phyloP scores from a whole-genome alignment of 306 rosid species.

The Leucaena leucocephala region DNA sequence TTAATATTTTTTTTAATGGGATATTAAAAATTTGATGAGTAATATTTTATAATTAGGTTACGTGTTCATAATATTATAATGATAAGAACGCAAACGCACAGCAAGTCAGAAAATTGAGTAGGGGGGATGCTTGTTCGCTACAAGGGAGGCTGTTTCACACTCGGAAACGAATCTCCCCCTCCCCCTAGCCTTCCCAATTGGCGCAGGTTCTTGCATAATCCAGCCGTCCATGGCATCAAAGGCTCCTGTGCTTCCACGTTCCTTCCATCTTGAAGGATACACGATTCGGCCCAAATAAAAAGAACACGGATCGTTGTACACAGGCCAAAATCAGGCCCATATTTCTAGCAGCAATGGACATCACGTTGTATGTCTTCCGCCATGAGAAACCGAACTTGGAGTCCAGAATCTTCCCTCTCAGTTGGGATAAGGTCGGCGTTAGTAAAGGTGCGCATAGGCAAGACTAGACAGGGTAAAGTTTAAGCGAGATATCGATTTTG shows the following conservation, averaged over 20 bases:
- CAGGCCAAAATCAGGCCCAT: neutral
- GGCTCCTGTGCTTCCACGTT: neutral
- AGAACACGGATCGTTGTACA: neutral
- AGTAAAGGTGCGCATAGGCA: too few species aligned
- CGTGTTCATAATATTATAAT: neutral
- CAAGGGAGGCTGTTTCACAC: neutral
- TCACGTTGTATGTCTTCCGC: too few species aligned
- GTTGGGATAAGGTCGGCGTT: too few species aligned
- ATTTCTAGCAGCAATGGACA: neutral
- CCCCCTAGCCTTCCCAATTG: neutral
- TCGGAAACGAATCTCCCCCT: neutral
- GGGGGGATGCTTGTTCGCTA: neutral
- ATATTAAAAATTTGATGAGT: too few species aligned
- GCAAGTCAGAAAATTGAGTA: too few species aligned
- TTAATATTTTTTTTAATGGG: too few species aligned
- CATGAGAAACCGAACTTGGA: too few species aligned
- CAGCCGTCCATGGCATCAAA: neutral
- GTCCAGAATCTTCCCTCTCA: too few species aligned
- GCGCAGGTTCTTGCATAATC: neutral
- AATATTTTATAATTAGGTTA: neutral
- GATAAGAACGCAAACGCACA: neutral
- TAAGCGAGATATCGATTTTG: too few species aligned
- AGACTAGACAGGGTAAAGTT: too few species aligned
- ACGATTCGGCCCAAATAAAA: neutral
- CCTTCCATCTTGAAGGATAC: neutral